Evolutionary conservation across 2,329 filamentous ascomycete genomes (phyloP).

Genomic region (Cytospora leucostoma): DNA sequence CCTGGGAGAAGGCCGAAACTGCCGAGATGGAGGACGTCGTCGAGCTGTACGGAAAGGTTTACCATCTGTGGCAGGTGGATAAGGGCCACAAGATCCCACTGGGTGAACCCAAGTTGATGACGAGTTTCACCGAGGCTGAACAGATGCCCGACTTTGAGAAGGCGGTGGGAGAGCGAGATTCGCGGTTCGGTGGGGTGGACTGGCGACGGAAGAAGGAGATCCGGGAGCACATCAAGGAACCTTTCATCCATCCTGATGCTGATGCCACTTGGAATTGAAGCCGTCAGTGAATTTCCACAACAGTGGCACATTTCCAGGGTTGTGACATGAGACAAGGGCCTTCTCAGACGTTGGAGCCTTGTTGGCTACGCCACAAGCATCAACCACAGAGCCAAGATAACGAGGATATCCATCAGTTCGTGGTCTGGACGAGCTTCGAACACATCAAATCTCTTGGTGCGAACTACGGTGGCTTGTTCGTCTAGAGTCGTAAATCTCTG

Average conservation of each 20-base stretch:
- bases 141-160: conserved; percentile 50
- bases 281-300: not conserved
- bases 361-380: too few species aligned
- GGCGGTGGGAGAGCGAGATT: conserved; percentile 47
- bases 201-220: conserved; percentile 47
- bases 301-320: too few species aligned
- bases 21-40: conserved; percentile 78
- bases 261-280: conserved; percentile 23
- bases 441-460: too few species aligned
- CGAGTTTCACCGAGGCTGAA: conserved; percentile 50
- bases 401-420: too few species aligned
- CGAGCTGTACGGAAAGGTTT: conserved; percentile 78
- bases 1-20: conserved; percentile 77
- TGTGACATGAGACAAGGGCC: too few species aligned
- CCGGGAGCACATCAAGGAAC: conserved; percentile 45
- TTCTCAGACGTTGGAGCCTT: too few species aligned
- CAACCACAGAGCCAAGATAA: too few species aligned
- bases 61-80: conserved; percentile 86
- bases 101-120: conserved; percentile 57
- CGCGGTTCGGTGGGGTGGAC: conserved; percentile 45
- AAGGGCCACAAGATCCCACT: conserved; percentile 61
- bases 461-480: too few species aligned
- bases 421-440: too few species aligned
- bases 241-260: conserved; percentile 46
- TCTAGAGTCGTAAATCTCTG: too few species aligned